These are phyloP conservation scores for Scleroderma bovista DNA, from an alignment of 768 basidiomycete species.

Conservation along the genomic window DNA sequence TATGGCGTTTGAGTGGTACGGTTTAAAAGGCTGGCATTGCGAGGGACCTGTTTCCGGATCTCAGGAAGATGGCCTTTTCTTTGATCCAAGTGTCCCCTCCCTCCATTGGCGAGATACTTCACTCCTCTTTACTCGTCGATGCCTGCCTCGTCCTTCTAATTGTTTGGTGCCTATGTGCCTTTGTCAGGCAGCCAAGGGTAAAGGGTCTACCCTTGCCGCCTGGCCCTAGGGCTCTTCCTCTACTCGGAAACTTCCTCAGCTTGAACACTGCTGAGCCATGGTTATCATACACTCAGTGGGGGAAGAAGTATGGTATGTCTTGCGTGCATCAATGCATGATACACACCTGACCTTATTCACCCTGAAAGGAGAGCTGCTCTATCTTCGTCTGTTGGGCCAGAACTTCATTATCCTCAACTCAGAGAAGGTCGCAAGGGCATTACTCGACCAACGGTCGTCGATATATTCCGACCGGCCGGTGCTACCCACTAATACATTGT, in stretches of 20 bases:
- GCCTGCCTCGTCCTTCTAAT: conserved; percentile 1
- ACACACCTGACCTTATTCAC: not conserved
- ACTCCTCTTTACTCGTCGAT: not conserved
- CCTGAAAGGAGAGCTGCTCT: conserved; percentile 15
- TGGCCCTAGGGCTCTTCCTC: conserved; percentile 26
- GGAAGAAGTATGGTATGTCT: conserved; percentile 25
- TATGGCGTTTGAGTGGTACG: no score
- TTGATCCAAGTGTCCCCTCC: not conserved
- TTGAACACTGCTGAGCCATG: conserved; percentile 26
- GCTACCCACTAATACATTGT: conserved; percentile 14
- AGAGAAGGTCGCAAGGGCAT: conserved; percentile 20
- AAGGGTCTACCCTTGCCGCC: conserved; percentile 19
- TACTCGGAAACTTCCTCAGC: conserved; percentile 24
- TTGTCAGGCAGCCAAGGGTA: not conserved
- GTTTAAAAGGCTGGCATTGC: not conserved
- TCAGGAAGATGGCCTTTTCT: conserved; percentile 2
- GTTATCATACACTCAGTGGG: conserved; percentile 32
- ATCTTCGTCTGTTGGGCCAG: conserved; percentile 20
- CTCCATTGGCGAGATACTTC: not conserved
- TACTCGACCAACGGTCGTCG: conserved; percentile 23
- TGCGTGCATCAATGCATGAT: not conserved
- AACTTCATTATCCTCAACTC: conserved; percentile 23
- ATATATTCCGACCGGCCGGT: conserved; percentile 25
- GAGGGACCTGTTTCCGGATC: not conserved
- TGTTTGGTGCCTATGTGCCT: conserved; percentile 5